Conservation (phyloP, 2,329 filamentous ascomycete genomes). For the Parastagonospora avenae region DNA sequence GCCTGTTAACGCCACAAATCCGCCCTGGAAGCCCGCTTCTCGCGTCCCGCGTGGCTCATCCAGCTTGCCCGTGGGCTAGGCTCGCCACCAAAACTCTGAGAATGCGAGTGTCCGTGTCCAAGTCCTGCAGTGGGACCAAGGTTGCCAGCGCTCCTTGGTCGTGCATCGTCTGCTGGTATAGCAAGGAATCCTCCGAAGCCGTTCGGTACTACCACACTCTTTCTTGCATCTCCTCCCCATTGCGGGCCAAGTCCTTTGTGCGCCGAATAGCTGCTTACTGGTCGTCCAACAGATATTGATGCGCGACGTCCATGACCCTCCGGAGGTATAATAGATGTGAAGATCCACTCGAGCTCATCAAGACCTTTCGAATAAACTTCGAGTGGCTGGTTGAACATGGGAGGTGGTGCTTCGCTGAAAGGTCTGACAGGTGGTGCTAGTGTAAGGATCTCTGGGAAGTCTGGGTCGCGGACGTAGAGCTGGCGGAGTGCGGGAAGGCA, state of each 20-base stretch:
- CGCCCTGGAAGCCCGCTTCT: constrained; percentile 42
- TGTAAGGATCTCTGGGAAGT: constrained; percentile 80
- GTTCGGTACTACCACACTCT: constrained; percentile 69
- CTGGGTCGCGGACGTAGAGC: constrained; percentile 84
- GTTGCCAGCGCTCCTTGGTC: constrained; percentile 43
- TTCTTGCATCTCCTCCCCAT: constrained; percentile 65
- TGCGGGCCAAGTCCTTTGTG: constrained; percentile 57
- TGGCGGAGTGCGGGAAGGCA: constrained; percentile 74
- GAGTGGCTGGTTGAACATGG: constrained; percentile 61
- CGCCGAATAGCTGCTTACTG: constrained; percentile 53
- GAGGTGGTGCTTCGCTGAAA: constrained; percentile 51
- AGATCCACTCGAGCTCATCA: constrained; percentile 71
- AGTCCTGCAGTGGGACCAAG: constrained; percentile 24
- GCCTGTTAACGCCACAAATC: constrained; percentile 41
- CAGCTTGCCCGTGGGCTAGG: constrained; percentile 33
- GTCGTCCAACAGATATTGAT: constrained; percentile 49
- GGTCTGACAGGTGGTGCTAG: constrained; percentile 68
- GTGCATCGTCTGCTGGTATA: constrained; percentile 55
- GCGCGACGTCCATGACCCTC: constrained; percentile 51
- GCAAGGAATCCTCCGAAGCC: constrained; percentile 70
- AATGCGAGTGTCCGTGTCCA: constrained; percentile 34
- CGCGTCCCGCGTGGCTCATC: constrained; percentile 37
- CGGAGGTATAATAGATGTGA: constrained; percentile 62
- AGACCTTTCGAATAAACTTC: constrained; percentile 70
- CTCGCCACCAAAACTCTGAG: constrained; percentile 25